Evolutionary conservation across 1,139 yeast genomes (phyloP).

Genomic region (Magnusiomyces paraingens): DNA sequence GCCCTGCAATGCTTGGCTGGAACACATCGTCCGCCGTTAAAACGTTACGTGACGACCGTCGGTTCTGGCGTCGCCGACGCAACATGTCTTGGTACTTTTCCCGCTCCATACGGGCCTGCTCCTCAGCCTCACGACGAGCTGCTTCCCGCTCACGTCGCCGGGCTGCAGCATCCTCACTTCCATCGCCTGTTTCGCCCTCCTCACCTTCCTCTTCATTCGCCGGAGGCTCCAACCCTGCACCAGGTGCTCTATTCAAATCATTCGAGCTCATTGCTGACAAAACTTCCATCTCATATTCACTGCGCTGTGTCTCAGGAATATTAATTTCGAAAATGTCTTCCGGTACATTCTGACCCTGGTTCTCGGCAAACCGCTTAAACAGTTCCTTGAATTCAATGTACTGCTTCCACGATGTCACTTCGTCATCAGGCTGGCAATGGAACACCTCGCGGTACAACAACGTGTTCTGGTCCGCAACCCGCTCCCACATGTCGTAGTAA

Average conservation of each 20-base stretch:
- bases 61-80: slow-evolving; percentile 10
- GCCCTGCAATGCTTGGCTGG: slow-evolving; percentile 71
- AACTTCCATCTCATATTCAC: background rate
- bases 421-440: slow-evolving; percentile 91
- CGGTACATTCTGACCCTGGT: slow-evolving; percentile 27
- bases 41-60: slow-evolving; percentile 5
- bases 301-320: slow-evolving; percentile 12
- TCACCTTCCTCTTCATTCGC: background rate
- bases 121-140: background rate
- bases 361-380: slow-evolving; percentile 32
- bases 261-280: background rate
- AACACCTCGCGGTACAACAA: slow-evolving; percentile 75
- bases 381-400: slow-evolving; percentile 56
- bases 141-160: background rate
- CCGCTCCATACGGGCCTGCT: slow-evolving; percentile 1
- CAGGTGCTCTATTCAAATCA: background rate
- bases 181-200: background rate
- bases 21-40: slow-evolving; percentile 44
- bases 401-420: slow-evolving; percentile 81
- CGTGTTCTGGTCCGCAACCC: slow-evolving; percentile 79
- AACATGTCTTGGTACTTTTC: slow-evolving; percentile 7
- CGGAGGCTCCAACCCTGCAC: background rate
- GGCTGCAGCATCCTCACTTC: background rate
- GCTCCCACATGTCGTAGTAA: slow-evolving; percentile 83
- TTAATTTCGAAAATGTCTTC: slow-evolving; percentile 11